Base-by-base conservation (phyloP, 441 rosid species). In the Adansonia grandidieri region DNA sequence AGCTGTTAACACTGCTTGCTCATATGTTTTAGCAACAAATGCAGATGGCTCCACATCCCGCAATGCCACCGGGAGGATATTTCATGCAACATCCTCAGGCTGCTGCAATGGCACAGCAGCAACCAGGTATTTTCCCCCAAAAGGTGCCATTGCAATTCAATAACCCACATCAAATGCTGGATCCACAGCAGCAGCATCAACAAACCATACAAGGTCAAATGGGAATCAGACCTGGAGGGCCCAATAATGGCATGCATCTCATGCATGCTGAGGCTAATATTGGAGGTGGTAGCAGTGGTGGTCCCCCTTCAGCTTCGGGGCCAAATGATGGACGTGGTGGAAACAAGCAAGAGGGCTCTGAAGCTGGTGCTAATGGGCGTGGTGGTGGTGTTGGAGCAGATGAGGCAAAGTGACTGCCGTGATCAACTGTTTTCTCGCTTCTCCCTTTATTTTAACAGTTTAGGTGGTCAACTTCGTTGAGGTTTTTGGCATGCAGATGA, bases 41-140 rank as follows among this genome's bases (percentile, higher is more conserved):
- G 79, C 85, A 96, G 99, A 93, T 96, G 98, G 85, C 96, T 47
- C 90, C 92, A 9, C 94, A 91, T 81, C 86, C 92, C 70, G 90
- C 84, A 37, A 87, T 92, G 92, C 98, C 91, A 62, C 92, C 91
- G 14, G 90, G 90, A 75, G 92, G 90, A 61, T 94, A 89, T 85
- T 94, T 87, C 80, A 91, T 91, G 92, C 99, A 91, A 53, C 97
- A 93, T 79, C 93, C 96, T 74, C 97, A 89, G 81, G 96, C 91
- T 1, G 87, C 92, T 48, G 90, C 88, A 79, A 80, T 87, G 84
- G 84, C 83, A 79, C 95, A 83, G 82, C 99, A 96, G 77, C n/a
- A n/a, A n/a, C 82, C 84, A 3, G 95, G 96, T n/a, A 58, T 88
- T 9, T 90, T 85, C 80, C 84, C 96, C 44, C 87, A 83, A 2